Percentiles rank a stretch among this genome's conserved stretches.
These are phyloP conservation scores for Boletus huronensis DNA, from an alignment of 768 basidiomycete genomes.

Conservation along the genomic window DNA sequence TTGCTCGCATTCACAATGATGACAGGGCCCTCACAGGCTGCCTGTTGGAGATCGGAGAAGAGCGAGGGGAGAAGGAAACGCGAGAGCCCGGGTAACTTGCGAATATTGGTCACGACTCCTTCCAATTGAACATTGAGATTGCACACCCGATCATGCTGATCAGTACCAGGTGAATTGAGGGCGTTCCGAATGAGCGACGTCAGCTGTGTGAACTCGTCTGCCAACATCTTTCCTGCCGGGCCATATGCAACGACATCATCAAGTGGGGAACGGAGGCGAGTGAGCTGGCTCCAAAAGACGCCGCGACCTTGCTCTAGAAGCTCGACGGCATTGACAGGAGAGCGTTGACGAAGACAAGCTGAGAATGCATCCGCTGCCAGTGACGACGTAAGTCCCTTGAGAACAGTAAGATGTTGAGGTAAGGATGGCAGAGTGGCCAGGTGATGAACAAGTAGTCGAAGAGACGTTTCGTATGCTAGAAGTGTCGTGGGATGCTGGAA, in stretches of 20 bases:
- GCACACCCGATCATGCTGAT: neutral
- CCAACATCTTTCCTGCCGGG: neutral
- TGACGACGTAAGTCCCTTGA: neutral
- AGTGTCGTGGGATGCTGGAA: neutral
- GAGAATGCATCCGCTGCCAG: neutral
- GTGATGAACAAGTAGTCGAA: neutral
- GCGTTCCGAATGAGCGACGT: too few relatives aligned
- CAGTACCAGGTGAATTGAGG: too few relatives aligned
- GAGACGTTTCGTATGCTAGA: neutral
- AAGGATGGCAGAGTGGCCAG: neutral
- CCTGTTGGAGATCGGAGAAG: too few relatives aligned
- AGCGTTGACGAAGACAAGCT: neutral
- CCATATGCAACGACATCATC: neutral
- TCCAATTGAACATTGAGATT: neutral
- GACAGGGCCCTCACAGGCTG: too few relatives aligned
- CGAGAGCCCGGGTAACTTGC: too few relatives aligned
- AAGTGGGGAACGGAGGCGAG: neutral
- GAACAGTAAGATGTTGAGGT: neutral
- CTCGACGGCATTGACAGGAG: neutral
- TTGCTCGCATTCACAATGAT: too few relatives aligned
- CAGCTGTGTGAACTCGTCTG: too few relatives aligned
- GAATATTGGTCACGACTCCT: neutral
- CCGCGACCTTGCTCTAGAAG: neutral
- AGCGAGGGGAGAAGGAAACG: too few relatives aligned
- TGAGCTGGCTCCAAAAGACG: neutral